Base-by-base conservation (phyloP, 441 rosid genomes). In the Hypseocharis bilobata region DNA sequence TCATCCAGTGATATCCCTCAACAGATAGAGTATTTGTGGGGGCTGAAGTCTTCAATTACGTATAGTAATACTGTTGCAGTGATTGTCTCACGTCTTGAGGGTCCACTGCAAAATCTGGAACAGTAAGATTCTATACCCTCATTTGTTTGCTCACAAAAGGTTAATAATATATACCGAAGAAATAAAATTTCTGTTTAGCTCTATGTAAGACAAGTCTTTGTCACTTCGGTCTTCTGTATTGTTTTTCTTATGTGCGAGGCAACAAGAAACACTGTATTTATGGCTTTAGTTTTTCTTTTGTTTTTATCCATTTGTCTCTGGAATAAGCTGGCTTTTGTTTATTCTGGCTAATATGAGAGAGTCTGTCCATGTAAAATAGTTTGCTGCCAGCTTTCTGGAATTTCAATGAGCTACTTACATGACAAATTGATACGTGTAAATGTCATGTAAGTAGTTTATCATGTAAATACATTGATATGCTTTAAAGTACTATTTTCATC, bases 21-120 rank as follows among this genome's bases (percentile, higher is more conserved):
- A 69, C 98, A 94, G 72, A 74, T 83, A 5, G 96, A 91, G 79
- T 84, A 84, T 76, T 80, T 94, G 45, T 94, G 96, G 96, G 85
- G 81, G 0, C 70, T 89, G 72, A 91, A 94, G 70, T 82, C 96
- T 60, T 85, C 91, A 6, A 81, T 94, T 63, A 82, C 91, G 0
- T 67, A 54, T 17, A 85, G 96, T 68, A 87, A 86, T 59, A 76
- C 83, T 29, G 79, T 89, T 71, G 78, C 85, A 0, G 94, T 88
- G 51, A 73, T 86, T 75, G 86, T 94, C 36, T 86, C 96, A 19
- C 84, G 91, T 60, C 85, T 91, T 13, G 99, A 88, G 79, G 69
- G 78, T 14, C 96, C 96, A 0, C 87, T 93, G 44, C 89, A 91
- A 72, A 84, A 82, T 74, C 82, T 89, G 76, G 97, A 89, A 70